Base-by-base conservation (phyloP, 139 green algal species). In the Bryopsis sp. region DNA sequence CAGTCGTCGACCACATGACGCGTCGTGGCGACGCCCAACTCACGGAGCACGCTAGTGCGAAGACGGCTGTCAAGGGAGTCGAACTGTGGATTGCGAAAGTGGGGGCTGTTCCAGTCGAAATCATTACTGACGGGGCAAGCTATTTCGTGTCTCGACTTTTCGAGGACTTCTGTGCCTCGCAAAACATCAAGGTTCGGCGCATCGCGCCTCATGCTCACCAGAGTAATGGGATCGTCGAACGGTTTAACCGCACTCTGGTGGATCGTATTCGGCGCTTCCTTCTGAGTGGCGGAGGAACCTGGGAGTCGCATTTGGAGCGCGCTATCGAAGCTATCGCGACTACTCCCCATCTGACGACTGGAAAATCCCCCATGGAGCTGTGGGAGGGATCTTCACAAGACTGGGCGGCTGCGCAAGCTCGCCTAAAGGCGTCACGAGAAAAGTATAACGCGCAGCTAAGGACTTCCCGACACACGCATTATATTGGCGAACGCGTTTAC, bases 161-260 rank as follows among this genome's bases (percentile, higher is more conserved):
- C 24, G 4, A 43, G 24, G 7, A 65, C 7, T 65, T 31, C 32
- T 31, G 32, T 46, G 58, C 28, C 5, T 31, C 8, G 5, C 28
- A 65, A n/a, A 33, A 22, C 58, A 46, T 65, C n/a, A 33, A 46
- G 3, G 28, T 65, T 5, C 7, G 39, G 4, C 29, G 39, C 7
- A 65, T 33, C 43, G 58, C 58, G 24, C 58, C 58, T 32, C 28
- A 65, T 33, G 29, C 28, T 7, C 58, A 65, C 29, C 58, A 65
- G 19, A 65, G 58, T 33, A 65, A 65, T 46, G 58, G 58, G 28
- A 8, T 65, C 15, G 8, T 7, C 7, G 58, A 65, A 43, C 39
- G 58, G n/a, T 65, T 46, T 33, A 39, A 65, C 8, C 58, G 43
- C 32, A 65, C 7, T 33, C 28, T 65, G 4, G 24, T 65, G 5